Evolutionary conservation across 345 rosid genomes (phyloP), one percentile per base, ranked within the genome.

Genomic region (Gossypium ekmanianum): DNA sequence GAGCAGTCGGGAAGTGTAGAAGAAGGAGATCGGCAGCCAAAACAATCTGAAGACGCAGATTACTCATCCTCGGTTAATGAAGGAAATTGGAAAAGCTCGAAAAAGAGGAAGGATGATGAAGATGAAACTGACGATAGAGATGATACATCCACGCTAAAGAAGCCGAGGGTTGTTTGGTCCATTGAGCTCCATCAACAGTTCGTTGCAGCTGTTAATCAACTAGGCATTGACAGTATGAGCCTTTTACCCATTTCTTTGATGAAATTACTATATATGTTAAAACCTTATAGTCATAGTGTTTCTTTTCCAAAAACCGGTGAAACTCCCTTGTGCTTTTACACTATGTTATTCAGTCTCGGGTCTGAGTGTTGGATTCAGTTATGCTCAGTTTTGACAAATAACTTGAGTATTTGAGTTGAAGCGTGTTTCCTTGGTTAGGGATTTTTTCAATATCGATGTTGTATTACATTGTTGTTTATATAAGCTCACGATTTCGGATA

Each of bases 161-260:
- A 89, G 82, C 87, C 92, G 0, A 92, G 96, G 24, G 92, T 95
- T 11, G 93, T 91, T 67, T 95, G 99, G 99, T 90, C 97, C 0
- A 88, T 85, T 65, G 91, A 94, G 45, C 92, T 95, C 77, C 99
- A 95, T 78, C 94, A 89, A 52, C 94, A 90, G 73, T 95, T 95
- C 80, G 91, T 93, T 16, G 89, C 86, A 3, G 99, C 99, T 7
- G 90, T 95, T 24, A 88, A 89, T 80, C 97, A 91, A 61, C 88
- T 93, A 11, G 97, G 99, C 43, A 86, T 91, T 1, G 97, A 91
- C 78, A 92, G 98, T 94, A 91, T 2, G 64, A 59, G 17, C 26
- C 41, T 5, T 59, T 59, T 59, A 26, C 64, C 64, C 41, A 59
- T 59, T 59, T 59, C n/a, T 26, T 59, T 26, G 3, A 12, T 34